Conservation (phyloP, 768 basidiomycete genomes). For the Auriscalpium orientale region DNA sequence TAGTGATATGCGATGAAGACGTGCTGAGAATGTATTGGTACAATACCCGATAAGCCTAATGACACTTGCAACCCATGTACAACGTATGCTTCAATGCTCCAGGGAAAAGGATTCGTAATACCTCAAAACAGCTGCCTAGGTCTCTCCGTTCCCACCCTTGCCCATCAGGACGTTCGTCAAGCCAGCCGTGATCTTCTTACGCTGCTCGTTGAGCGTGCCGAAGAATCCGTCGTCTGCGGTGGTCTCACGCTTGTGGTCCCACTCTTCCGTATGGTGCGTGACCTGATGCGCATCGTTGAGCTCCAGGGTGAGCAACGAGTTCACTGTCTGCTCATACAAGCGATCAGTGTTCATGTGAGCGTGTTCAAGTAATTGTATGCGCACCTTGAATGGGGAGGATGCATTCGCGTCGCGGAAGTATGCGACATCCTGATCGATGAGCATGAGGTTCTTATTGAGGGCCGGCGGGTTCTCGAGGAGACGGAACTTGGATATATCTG, state of each 20-base stretch:
- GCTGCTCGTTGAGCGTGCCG: slow-evolving; percentile 36
- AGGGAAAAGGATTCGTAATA: not conserved
- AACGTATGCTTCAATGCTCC: not conserved
- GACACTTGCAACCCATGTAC: not conserved
- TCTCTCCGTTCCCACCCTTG: slow-evolving; percentile 11
- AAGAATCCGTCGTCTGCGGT: slow-evolving; percentile 34
- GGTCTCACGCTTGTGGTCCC: slow-evolving; percentile 33
- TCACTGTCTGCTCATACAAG: slow-evolving; percentile 22
- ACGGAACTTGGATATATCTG: slow-evolving; percentile 35
- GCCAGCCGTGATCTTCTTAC: slow-evolving; percentile 35
- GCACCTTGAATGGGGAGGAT: slow-evolving; percentile 34
- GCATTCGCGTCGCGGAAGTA: slow-evolving; percentile 33
- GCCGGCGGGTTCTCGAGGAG: slow-evolving; percentile 33
- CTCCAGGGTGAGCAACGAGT: slow-evolving; percentile 35
- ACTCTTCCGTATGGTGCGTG: slow-evolving; percentile 35
- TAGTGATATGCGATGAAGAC: no score
- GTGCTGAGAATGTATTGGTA: slow-evolving; percentile 1
- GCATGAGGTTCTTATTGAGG: slow-evolving; percentile 29
- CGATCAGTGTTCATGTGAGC: not conserved
- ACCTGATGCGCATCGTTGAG: slow-evolving; percentile 31
- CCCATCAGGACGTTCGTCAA: slow-evolving; percentile 29
- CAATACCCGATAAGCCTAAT: not conserved
- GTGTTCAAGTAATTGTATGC: not conserved
- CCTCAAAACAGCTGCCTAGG: not conserved
- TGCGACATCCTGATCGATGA: slow-evolving; percentile 41